Base-by-base conservation (phyloP, 331 rosid genomes). In the Ulmus americana region DNA sequence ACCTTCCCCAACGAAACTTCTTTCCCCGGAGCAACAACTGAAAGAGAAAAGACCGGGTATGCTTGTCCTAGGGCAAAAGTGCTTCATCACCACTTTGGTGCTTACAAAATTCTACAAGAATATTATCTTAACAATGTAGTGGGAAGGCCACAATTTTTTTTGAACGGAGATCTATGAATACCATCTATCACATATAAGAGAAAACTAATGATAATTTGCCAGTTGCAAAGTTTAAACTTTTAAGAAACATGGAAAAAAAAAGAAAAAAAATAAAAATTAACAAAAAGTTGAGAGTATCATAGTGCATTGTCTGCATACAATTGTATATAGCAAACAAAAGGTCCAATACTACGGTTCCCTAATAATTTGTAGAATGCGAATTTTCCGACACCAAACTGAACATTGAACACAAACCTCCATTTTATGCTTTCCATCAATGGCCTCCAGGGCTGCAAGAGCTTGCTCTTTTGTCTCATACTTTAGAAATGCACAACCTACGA, bases 391-490 rank as follows among this genome's bases (percentile, higher is more conserved):
- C 61, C 6, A 18, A 15, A 66, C 57, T 20, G 53, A 60, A 10
- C 51, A 70, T 68, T 41, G 41, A 66, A 67, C 55, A 68, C 91
- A 55, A 38, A 90, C 99, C 97, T 94, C 97, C 96, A 94, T 90
- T 85, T 84, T 94, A 77, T 84, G 77, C 70, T 90, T 90, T 81
- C 99, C 99, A 77, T 90, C 90, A 61, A 94, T 71, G 67, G 87
- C 90, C 71, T 85, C 99, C 39, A 94, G 81, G 61, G 99, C 91
- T 71, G 90, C 82, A 65, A 94, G 86, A 59, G 99, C 99, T 78
- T 94, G 95, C 15, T 94, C 96, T 80, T 94, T 94, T 45, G 97
- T 87, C 81, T 94, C 99, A 58, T 90, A 94, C 84, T 94, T 94
- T 69, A 94, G 74, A 83, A 94, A 94, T 42, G 99, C 99, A 82